Percentiles rank a stretch among this genome's conserved stretches.
Conservation (phyloP, 2,329 filamentous ascomycete genomes). For the Lachnellula occidentalis region DNA sequence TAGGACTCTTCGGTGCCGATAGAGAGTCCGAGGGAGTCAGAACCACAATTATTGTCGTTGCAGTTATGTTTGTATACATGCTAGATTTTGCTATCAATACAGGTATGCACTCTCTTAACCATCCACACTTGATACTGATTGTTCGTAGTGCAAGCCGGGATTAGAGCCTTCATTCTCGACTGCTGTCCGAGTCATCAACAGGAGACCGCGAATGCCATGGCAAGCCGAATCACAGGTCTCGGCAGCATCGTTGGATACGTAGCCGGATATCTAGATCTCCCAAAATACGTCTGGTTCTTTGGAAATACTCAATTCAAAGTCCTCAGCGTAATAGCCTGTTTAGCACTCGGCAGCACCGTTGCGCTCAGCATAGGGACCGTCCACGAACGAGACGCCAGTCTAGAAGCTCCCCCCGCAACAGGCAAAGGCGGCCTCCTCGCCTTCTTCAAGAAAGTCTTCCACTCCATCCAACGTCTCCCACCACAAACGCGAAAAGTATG, state of each 20-base stretch:
- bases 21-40: constrained; percentile 59
- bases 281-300: constrained; percentile 68
- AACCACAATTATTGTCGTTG: constrained; percentile 65
- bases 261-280: constrained; percentile 77
- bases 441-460: constrained; percentile 76
- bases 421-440: constrained; percentile 61
- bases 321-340: constrained; percentile 76
- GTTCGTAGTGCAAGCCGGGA: constrained; percentile 71
- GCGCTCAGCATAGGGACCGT: constrained; percentile 64
- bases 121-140: constrained; percentile 6
- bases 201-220: constrained; percentile 82
- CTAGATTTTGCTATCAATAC: constrained; percentile 95
- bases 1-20: constrained; percentile 66
- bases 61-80: constrained; percentile 81
- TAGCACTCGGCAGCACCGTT: constrained; percentile 66
- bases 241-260: constrained; percentile 90
- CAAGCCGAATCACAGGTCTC: constrained; percentile 76
- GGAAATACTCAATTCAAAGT: constrained; percentile 90
- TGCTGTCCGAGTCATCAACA: constrained; percentile 90
- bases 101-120: constrained; percentile 43
- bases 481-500: constrained; percentile 80
- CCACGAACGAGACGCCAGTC: constrained; percentile 72
- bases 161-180: constrained; percentile 90
- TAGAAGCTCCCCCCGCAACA: constrained; percentile 57
- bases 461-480: constrained; percentile 71